Evolutionary conservation across 108 stramenopile species (phyloP), one percentile per base, ranked within the genome.

Genomic region (Thalassiosira profunda): DNA sequence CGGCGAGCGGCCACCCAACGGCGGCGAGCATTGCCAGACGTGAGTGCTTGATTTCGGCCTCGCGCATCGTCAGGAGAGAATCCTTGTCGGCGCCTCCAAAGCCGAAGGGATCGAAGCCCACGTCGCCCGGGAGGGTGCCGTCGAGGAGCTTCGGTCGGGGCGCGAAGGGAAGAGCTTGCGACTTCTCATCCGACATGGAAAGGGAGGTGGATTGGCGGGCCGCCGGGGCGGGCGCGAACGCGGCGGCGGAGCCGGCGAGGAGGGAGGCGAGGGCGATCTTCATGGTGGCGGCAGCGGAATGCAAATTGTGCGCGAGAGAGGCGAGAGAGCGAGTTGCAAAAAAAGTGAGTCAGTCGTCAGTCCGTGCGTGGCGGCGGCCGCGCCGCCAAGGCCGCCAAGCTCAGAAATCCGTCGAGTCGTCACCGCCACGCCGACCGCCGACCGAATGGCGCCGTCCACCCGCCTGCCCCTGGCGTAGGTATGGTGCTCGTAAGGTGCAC

Each of bases 1-100:
- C 95, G 14, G 92, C 83, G 17, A 96, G 34, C 12, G 92, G 92
- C 92, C 92, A 96, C 29, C 95, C 95, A 17, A 87, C 91, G 21
- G 81, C 88, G 20, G 95, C 47, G 0, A 48, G 65, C 92, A 96
- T 96, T 38, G 95, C 90, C n/a, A 96, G 66, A 23, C 92, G 88
- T 37, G 67, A 75, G 55, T 94, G 93, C 59, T 94, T 94, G 47
- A 94, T 77, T 66, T 94, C 93, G 2, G 93, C 93, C 58, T 94
- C 93, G 37, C 93, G 83, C 88, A 88, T 88, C 60, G 90, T 83
- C 26, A 81, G 66, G 1, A 94, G 74, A 33, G 75, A 79, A 25
- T 48, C 78, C 44, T 84, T 88, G 49, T 90, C 88, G 35, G 58
- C 75, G 20, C 88, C 88, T 7, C 75, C 87, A 38, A 91, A 86